Percentiles rank a stretch among this genome's conserved stretches.
Evolutionary conservation across 1,139 yeast genomes (phyloP).

Genomic region (Hansenula lynferdii): DNA sequence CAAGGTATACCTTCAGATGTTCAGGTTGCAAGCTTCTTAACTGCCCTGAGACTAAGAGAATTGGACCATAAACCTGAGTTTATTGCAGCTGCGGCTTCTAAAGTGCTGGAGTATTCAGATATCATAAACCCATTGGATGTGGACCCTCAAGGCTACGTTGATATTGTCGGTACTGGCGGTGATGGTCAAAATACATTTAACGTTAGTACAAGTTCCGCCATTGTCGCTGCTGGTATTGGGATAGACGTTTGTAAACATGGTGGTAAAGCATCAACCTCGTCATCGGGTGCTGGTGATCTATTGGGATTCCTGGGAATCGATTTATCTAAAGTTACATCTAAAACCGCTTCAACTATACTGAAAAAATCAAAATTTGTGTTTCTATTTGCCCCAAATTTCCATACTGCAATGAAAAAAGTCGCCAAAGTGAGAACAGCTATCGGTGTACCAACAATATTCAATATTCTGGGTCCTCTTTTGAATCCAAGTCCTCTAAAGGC

Average conservation of each 20-base stretch:
- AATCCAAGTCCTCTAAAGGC: slow-evolving; percentile 87
- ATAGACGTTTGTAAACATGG: slow-evolving; percentile 87
- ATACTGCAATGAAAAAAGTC: slow-evolving; percentile 85
- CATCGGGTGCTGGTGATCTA: slow-evolving; percentile 92
- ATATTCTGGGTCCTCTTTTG: slow-evolving; percentile 85
- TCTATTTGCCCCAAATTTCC: slow-evolving; percentile 91
- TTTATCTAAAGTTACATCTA: slow-evolving; percentile 56
- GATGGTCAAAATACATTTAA: slow-evolving; percentile 97
- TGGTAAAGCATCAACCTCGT: slow-evolving; percentile 91
- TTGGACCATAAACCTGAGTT: slow-evolving; percentile 79
- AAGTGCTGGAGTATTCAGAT: slow-evolving; percentile 60
- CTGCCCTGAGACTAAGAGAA: slow-evolving; percentile 67
- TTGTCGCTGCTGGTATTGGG: slow-evolving; percentile 90
- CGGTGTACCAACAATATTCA: slow-evolving; percentile 91
- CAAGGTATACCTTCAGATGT: slow-evolving; percentile 58
- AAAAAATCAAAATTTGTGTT: slow-evolving; percentile 55
- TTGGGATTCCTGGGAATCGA: slow-evolving; percentile 75
- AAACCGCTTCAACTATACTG: slow-evolving; percentile 64
- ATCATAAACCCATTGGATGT: slow-evolving; percentile 38
- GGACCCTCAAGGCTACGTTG: slow-evolving; percentile 57
- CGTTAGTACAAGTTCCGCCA: slow-evolving; percentile 92
- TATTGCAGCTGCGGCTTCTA: slow-evolving; percentile 80
- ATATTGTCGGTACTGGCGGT: slow-evolving; percentile 97
- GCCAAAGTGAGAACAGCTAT: slow-evolving; percentile 70
- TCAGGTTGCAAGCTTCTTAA: slow-evolving; percentile 74